A percentile compares a stretch with the other conserved stretches of the same genome.
Evolutionary conservation across 495 filamentous ascomycete genomes (phyloP).

Genomic region (Aspergillus carlsbadensis): DNA sequence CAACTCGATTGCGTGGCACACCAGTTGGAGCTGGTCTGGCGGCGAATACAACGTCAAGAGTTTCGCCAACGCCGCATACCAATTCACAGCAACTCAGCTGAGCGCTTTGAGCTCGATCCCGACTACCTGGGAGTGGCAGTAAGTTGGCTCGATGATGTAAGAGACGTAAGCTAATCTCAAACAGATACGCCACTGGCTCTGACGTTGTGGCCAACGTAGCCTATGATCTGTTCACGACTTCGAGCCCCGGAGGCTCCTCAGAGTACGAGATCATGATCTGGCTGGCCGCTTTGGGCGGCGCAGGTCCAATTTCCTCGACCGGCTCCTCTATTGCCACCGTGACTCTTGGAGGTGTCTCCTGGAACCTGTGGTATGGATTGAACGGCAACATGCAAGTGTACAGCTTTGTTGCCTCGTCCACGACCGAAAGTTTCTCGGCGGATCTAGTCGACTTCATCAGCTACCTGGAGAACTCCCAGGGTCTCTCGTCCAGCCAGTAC

Average conservation of each 20-base stretch:
- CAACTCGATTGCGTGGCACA: slow-evolving; percentile 53
- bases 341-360: slow-evolving; percentile 49
- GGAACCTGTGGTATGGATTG: slow-evolving; percentile 55
- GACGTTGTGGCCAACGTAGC: slow-evolving; percentile 60
- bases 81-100: slow-evolving; percentile 45
- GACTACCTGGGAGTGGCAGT: slow-evolving; percentile 55
- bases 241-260: slow-evolving; percentile 39
- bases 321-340: slow-evolving; percentile 53
- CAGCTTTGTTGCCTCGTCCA: slow-evolving; percentile 56
- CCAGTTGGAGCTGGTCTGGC: slow-evolving; percentile 58
- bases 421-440: slow-evolving; percentile 51
- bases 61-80: slow-evolving; percentile 53
- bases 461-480: slow-evolving; percentile 53
- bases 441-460: slow-evolving; percentile 57
- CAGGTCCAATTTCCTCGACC: slow-evolving; percentile 60
- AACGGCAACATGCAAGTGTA: slow-evolving; percentile 59
- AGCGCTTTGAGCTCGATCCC: slow-evolving; percentile 51
- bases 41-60: slow-evolving; percentile 55
- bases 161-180: background rate
- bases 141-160: slow-evolving; percentile 12
- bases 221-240: slow-evolving; percentile 63
- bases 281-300: slow-evolving; percentile 60
- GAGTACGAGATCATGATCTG: slow-evolving; percentile 75
- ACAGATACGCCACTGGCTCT: slow-evolving; percentile 55
- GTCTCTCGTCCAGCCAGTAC: slow-evolving; percentile 51